Conservation (phyloP, 2,329 filamentous ascomycete species). For the Arthrinium puccinioides region DNA sequence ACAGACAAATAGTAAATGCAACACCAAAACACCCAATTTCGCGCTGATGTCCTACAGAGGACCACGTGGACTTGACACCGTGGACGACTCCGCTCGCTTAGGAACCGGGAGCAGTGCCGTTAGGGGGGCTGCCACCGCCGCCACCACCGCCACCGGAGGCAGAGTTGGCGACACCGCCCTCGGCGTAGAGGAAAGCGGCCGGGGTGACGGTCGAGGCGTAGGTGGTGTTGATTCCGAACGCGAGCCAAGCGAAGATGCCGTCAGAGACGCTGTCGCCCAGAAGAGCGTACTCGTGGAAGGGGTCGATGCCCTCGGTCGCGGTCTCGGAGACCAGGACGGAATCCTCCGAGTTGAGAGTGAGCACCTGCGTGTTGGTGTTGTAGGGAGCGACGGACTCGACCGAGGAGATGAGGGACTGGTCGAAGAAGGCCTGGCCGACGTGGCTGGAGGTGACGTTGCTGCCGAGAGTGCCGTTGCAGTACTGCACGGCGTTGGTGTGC, state of each 20-base stretch:
- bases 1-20: no score
- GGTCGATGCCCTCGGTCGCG: background rate
- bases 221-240: background rate
- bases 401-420: background rate
- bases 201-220: background rate
- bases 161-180: background rate
- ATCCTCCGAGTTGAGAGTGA: background rate
- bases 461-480: background rate
- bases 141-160: background rate
- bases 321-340: background rate
- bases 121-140: background rate
- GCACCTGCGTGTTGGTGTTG: background rate
- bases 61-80: no score
- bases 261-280: background rate
- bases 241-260: background rate
- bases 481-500: background rate
- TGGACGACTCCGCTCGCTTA: no score
- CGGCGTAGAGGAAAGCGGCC: background rate
- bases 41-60: no score
- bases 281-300: background rate
- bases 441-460: background rate
- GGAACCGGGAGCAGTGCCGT: background rate
- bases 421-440: constrained; percentile 2
- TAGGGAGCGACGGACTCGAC: background rate
- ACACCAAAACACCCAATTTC: no score